Conservation (phyloP, 1,284 basidiomycete species). For the Pisolithus thermaeus region DNA sequence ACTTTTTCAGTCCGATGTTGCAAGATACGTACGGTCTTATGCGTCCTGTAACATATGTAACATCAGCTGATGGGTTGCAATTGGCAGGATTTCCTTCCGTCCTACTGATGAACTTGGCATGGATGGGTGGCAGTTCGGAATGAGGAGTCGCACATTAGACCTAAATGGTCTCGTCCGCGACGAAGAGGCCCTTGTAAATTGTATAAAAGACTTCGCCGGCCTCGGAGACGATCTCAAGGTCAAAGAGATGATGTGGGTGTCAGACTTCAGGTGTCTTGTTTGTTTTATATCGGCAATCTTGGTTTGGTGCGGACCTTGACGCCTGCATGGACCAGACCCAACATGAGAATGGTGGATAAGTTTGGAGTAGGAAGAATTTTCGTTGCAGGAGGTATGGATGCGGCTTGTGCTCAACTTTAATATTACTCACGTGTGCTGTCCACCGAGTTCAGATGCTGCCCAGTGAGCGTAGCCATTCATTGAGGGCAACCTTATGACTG, state of each 20-base stretch:
- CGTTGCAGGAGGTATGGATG: conserved; percentile 33
- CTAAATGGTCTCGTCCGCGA: conserved; percentile 22
- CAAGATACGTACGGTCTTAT: conserved; percentile 9
- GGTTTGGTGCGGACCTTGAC: too few relatives aligned
- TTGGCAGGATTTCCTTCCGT: conserved; percentile 11
- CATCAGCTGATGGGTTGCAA: too few relatives aligned
- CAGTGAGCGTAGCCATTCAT: conserved; percentile 11
- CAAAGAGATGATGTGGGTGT: conserved; percentile 9
- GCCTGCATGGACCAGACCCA: conserved; percentile 22
- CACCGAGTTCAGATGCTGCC: conserved; percentile 10
- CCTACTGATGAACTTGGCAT: conserved; percentile 15
- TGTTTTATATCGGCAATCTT: too few relatives aligned
- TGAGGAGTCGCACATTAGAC: conserved; percentile 24
- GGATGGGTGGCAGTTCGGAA: conserved; percentile 30
- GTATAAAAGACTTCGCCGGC: conserved; percentile 12
- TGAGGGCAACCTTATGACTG: too few relatives aligned
- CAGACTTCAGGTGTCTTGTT: conserved; percentile 24
- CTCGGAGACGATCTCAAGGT: conserved; percentile 11
- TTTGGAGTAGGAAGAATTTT: conserved; percentile 32
- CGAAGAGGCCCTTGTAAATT: conserved; percentile 10
- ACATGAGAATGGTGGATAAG: conserved; percentile 33
- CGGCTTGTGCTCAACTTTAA: not conserved
- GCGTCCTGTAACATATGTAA: too few relatives aligned
- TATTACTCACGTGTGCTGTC: not conserved
- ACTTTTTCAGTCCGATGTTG: conserved; percentile 21